Base-by-base conservation (phyloP, 1,284 basidiomycete genomes). In the Trametes versicolor region DNA sequence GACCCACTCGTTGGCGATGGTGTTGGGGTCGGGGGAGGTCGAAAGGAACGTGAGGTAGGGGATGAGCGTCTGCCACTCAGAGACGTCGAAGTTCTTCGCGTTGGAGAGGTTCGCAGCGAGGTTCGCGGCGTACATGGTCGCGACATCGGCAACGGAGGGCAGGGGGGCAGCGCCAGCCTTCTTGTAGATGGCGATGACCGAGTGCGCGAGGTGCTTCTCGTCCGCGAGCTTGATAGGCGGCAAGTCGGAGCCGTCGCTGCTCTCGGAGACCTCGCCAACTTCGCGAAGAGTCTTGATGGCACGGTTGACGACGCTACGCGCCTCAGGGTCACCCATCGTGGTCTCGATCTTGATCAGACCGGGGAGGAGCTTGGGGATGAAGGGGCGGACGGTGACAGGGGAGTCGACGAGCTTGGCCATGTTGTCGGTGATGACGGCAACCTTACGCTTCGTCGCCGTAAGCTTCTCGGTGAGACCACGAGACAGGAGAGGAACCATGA, bases 401-500 rank as follows among this genome's bases (percentile, higher is more conserved):
- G 95, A 97, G 84, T 98, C 96, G 79, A 98, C 97, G 76, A 98
- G 91, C 86, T 98, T 98, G 79, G 96, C 82, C 96, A 98, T 98
- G 90, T 98, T 98, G 86, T 98, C 97, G 76, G 94, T 87, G 74
- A 98, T 98, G 76, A 98, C 96, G 75, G 95, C 95, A 74, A 98
- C 95, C 85, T 96, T 98, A 73, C 97, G 95, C 87, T 97, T 97
- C 73, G 91, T 97, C 69, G 96, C 91, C 68, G 96, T 98, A 68
- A 94, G 87, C 84, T 97, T 97, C 87, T 98, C 96, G 72, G 82
- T 87, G 71, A 99, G 88, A 90, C 98, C 98, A 87, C 98, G 96
- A 69, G 94, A 89, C 68, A 99, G 87, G 51, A 99, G 92, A 75
- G 97, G 98, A 66, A 97, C 97, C 95, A 99, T 99, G 73, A 99